These are phyloP conservation scores for Claviceps capensis DNA, from an alignment of 2,329 filamentous ascomycete genomes.

Conservation along the genomic window DNA sequence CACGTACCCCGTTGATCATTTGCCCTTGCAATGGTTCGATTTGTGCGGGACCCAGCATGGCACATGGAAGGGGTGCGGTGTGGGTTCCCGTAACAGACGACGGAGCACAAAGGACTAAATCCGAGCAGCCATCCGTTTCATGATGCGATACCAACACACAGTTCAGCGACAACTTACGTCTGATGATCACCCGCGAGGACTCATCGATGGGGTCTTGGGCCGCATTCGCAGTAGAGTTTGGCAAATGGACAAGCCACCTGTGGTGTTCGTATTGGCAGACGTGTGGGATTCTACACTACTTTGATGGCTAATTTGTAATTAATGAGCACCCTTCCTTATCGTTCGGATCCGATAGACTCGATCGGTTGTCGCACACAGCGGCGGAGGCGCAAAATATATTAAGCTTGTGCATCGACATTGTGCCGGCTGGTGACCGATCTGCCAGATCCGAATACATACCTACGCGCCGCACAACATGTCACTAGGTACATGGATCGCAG, in stretches of 20 bases:
- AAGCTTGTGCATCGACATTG: not conserved
- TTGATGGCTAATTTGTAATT: not conserved
- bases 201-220: not conserved
- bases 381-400: not conserved
- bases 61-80: not conserved
- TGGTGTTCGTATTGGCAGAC: not conserved
- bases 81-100: not conserved
- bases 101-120: not conserved
- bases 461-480: not conserved
- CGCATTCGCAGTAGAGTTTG: not conserved
- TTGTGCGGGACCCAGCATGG: not conserved
- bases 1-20: not conserved
- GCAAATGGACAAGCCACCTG: constrained; percentile 1
- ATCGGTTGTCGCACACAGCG: not conserved
- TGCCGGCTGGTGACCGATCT: not conserved
- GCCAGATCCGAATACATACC: not conserved
- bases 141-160: not conserved
- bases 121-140: not conserved
- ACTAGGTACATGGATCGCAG: not conserved
- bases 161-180: not conserved
- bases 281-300: not conserved
- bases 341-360: not conserved
- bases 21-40: not conserved
- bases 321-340: not conserved
- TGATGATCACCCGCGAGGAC: not conserved